phyloP scores from a whole-genome alignment of 768 basidiomycete genomes.

The Phylloporus rhodoxanthus region DNA sequence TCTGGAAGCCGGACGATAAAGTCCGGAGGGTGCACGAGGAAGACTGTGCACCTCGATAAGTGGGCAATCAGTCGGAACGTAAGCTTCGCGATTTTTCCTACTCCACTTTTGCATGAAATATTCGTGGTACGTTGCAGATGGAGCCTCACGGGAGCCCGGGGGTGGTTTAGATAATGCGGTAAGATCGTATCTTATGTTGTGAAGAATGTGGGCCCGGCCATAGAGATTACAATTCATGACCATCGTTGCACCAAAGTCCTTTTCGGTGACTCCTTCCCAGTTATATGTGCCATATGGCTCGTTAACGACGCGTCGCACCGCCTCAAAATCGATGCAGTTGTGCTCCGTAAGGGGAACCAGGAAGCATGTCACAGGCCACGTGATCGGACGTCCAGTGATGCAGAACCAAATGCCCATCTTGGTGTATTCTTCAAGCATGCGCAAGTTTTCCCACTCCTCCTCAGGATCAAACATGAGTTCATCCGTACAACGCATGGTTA shows the following conservation, averaged over 20 bases:
- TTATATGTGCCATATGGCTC: constrained; percentile 47
- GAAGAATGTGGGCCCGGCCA: constrained; percentile 53
- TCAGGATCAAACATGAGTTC: constrained; percentile 43
- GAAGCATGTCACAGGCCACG: constrained; percentile 50
- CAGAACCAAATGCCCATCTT: constrained; percentile 55
- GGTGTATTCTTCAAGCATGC: constrained; percentile 62
- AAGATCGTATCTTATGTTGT: constrained; percentile 56
- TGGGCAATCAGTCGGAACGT: constrained; percentile 51
- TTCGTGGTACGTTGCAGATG: constrained; percentile 49
- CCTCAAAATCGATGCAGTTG: constrained; percentile 50
- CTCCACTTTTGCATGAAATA: constrained; percentile 56
- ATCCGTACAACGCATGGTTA: constrained; percentile 41
- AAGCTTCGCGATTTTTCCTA: constrained; percentile 37
- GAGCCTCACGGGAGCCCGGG: constrained; percentile 44
- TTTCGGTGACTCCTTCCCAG: constrained; percentile 49
- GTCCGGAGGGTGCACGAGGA: constrained; percentile 37
- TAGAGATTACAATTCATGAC: constrained; percentile 50
- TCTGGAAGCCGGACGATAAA: constrained; percentile 32
- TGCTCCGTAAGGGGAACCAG: constrained; percentile 57
- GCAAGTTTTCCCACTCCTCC: constrained; percentile 43
- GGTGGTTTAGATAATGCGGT: constrained; percentile 57
- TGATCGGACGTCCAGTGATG: constrained; percentile 53
- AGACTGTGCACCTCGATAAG: constrained; percentile 52
- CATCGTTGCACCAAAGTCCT: constrained; percentile 45
- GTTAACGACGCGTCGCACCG: constrained; percentile 45